Evolutionary conservation across 352 stramenopile genomes (phyloP), one percentile per base, ranked within the genome.

Genomic region (Globisporangium echinulatum): DNA sequence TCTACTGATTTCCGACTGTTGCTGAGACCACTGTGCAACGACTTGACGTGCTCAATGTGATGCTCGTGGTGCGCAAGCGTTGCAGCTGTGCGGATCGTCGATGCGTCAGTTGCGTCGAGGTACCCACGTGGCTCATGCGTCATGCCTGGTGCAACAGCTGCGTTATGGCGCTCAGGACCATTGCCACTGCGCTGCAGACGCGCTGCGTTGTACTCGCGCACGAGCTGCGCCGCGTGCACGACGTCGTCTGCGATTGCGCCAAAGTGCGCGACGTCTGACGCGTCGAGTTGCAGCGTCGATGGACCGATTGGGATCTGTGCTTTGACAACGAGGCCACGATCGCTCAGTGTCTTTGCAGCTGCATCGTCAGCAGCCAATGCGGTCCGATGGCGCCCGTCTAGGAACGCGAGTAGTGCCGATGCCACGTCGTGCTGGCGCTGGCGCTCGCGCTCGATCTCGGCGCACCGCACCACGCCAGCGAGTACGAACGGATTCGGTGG

Each of bases 221-320:
- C 70, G n/a, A 91, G 62, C 51, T 73, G 59, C 38, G 76, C 81
- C 0, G 83, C 79, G 50, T 88, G 74, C 33, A 91, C 59, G 8
- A 93, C 52, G 4, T 67, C 74, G 10, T 59, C 42, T 0, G 61
- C 66, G 50, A 91, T 78, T 7, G 69, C 63, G 0, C 78, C 81
- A 59, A 87, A 88, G 11, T 47, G 42, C 4, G 55, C 44, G 0
- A 90, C 49, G 49, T 91, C 79, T 1, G 67, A 19, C 0, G 68
- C 46, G 19, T 85, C 70, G 6, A 93, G 60, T 9, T 62, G 61
- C 42, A 91, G 63, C 47, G 75, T 74, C 4, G 83, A 85, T 2
- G 81, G 77, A 1, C 81, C 83, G 44, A 93, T 73, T 1, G 83
- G 83, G 54, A 91, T 84, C 58, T 93, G 83, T 10, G 77, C 75